Base-by-base conservation (phyloP, 2,329 filamentous ascomycete species). In the Penicillium janthinellum region DNA sequence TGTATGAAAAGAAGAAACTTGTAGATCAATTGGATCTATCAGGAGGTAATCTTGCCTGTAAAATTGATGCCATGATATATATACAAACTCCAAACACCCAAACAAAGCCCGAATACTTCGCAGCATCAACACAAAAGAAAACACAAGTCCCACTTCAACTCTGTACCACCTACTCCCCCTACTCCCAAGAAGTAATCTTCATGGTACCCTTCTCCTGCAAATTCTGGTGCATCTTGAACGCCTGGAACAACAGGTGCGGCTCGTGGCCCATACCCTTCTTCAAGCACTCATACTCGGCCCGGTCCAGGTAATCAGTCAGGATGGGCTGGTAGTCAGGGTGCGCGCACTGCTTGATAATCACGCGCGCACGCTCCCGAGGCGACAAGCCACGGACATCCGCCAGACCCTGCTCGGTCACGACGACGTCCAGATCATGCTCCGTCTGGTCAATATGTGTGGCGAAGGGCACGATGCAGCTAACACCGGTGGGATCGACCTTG, bases 391-490 rank as follows among this genome's bases (percentile, higher is more conserved):
- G 86, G 1, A 96, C 92, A 71, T 96, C 92, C 31, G 92, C 92
- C 25, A 96, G 85, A 59, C 92, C 92, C 74, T 86, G 84, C 72
- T 88, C 85, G 0, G 85, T 87, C n/a, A 96, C 92, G 48, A 96
- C 79, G n/a, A 96, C 88, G 69, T 96, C 92, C 41, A 96, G 84
- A 74, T 96, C 92, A 77, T 96, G 92, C 80, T 96, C 92, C 0
- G 92, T 96, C 83, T 96, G 92, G 78, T 96, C 92, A 66, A 96
- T 83, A 78, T 96, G 92, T 4, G 91, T 96, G 79, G 89, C 92
- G 90, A 96, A 94, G 60, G 92, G 92, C n/a, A 96, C 91, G 70
- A 96, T 96, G 79, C 91, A 95, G 66, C 83, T 88, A 58, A 96
- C 86, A 66, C 92, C 92, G 58, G 87, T 86, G 1, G 91, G 91